A percentile compares a stretch with the other conserved stretches of the same genome.
Conservation (phyloP, 768 basidiomycete genomes). For the Astraeus odoratus region DNA sequence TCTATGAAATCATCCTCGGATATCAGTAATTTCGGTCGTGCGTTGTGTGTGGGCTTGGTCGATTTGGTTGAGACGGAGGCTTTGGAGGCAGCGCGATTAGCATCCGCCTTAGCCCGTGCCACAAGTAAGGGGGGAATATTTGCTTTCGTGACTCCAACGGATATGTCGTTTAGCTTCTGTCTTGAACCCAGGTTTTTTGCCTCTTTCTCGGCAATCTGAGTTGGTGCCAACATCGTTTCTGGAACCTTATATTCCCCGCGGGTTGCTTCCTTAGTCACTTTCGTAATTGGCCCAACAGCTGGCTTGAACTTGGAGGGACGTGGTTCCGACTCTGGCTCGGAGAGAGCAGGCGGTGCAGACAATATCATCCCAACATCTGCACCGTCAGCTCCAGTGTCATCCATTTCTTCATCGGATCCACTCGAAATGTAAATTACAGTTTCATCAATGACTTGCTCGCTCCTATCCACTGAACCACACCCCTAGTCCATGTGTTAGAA, state of each 20-base stretch:
- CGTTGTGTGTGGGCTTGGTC: neutral
- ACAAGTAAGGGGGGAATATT: slow-evolving; percentile 17
- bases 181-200: no score
- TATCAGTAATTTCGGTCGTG: neutral
- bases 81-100: neutral
- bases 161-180: no score
- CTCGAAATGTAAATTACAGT: slow-evolving; percentile 22
- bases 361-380: slow-evolving; percentile 22
- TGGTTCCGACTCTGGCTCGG: slow-evolving; percentile 1
- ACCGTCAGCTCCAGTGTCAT: slow-evolving; percentile 5
- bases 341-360: slow-evolving; percentile 15
- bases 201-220: no score
- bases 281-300: neutral
- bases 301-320: neutral
- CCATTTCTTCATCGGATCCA: slow-evolving; percentile 19
- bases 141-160: no score
- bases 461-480: no score
- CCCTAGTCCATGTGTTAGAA: no score
- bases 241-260: neutral
- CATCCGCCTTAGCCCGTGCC: slow-evolving; percentile 13
- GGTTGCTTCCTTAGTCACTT: neutral
- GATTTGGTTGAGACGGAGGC: neutral
- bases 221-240: no score
- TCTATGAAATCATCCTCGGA: slow-evolving; percentile 31
- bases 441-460: slow-evolving; percentile 7